Conservation (phyloP, 306 rosid genomes). For the Cicer bijugum region DNA sequence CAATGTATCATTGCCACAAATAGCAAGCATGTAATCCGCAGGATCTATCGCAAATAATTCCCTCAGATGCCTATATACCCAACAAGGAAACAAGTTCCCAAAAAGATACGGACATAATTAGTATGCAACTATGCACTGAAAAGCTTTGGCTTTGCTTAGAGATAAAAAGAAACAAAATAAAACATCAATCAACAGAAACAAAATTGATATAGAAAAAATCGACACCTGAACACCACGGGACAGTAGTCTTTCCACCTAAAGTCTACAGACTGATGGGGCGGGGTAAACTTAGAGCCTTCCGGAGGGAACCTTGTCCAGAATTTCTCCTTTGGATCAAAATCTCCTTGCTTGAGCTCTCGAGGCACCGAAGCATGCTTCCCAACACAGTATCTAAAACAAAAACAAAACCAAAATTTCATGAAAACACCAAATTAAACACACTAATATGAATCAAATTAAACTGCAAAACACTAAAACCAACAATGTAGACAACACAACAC, state of each 20-base stretch:
- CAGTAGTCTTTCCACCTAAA: conserved; percentile 66
- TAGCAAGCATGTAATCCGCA: conserved; percentile 63
- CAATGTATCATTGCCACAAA: conserved; percentile 56
- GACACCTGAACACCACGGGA: conserved; percentile 61
- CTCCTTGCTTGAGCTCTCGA: conserved; percentile 50
- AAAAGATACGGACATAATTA: conserved; percentile 39
- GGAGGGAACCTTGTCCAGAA: conserved; percentile 63
- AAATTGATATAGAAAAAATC: background rate
- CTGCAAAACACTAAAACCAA: background rate
- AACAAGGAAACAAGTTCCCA: conserved; percentile 44
- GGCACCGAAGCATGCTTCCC: conserved; percentile 55
- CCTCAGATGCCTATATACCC: conserved; percentile 57
- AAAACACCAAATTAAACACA: background rate
- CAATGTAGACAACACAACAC: conserved; percentile 24
- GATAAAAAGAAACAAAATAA: background rate
- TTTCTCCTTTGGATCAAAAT: conserved; percentile 62
- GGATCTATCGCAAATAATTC: conserved; percentile 63
- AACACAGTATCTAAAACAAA: conserved; percentile 49
- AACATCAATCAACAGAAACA: background rate
- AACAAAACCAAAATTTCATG: background rate
- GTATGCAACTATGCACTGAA: background rate
- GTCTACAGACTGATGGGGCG: conserved; percentile 57
- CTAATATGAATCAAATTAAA: background rate
- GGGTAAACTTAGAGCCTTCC: conserved; percentile 62
- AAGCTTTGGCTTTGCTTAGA: conserved; percentile 32